These are phyloP conservation scores for Pleurotus pulmonarius DNA, from an alignment of 768 basidiomycete genomes.

Conservation along the genomic window DNA sequence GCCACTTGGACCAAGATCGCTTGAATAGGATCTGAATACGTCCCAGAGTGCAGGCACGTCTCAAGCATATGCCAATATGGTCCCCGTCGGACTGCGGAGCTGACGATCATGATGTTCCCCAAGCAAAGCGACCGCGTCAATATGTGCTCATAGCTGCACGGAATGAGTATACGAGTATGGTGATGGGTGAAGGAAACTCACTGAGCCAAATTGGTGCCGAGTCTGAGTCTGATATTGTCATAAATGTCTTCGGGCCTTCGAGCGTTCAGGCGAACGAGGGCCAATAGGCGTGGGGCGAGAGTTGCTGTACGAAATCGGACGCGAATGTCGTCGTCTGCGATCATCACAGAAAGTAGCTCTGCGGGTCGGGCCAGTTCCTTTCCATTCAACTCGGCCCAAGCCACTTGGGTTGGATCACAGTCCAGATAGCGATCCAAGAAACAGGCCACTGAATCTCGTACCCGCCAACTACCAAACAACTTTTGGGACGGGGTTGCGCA, in stretches of 20 bases:
- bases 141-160: constrained; percentile 66
- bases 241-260: constrained; percentile 39
- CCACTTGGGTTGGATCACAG: constrained; percentile 47
- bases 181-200: constrained; percentile 24
- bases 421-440: constrained; percentile 67
- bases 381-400: constrained; percentile 37
- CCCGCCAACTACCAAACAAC: constrained; percentile 56
- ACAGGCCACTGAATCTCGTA: constrained; percentile 58
- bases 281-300: constrained; percentile 56
- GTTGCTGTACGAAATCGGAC: constrained; percentile 77
- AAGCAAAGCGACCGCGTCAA: constrained; percentile 67
- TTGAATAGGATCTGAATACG: constrained; percentile 38
- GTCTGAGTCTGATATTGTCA: constrained; percentile 35
- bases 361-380: constrained; percentile 32
- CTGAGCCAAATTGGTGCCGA: constrained; percentile 46
- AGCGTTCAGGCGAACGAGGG: constrained; percentile 35
- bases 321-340: constrained; percentile 73
- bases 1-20: constrained; percentile 61
- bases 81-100: constrained; percentile 71
- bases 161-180: neutral
- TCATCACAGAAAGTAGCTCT: constrained; percentile 47
- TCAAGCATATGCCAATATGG: constrained; percentile 90
- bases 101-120: constrained; percentile 77
- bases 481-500: constrained; percentile 35
- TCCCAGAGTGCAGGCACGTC: constrained; percentile 40